These are phyloP conservation scores for Leccinum pachyderme DNA, from an alignment of 1,284 basidiomycete species.

Conservation along the genomic window DNA sequence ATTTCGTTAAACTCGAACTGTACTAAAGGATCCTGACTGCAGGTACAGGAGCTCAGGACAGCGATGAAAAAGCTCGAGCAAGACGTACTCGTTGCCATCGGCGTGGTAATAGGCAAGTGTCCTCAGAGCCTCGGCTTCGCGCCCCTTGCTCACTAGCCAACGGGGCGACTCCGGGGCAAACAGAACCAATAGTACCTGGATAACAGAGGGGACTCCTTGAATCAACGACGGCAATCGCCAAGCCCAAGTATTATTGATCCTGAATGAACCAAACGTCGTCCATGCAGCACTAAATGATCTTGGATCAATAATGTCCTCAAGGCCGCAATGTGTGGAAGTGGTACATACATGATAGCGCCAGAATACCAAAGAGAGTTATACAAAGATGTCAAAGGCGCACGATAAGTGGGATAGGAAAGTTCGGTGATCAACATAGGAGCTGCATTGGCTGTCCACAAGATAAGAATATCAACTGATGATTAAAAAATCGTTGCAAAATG, in stretches of 20 bases:
- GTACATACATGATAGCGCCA: slow-evolving; percentile 63
- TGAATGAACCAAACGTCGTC: slow-evolving; percentile 74
- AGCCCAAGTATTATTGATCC: slow-evolving; percentile 63
- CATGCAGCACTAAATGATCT: slow-evolving; percentile 56
- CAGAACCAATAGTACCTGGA: slow-evolving; percentile 60
- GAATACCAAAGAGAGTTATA: slow-evolving; percentile 82
- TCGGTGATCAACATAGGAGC: slow-evolving; percentile 78
- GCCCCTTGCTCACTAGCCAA: slow-evolving; percentile 67
- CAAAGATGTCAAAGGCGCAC: slow-evolving; percentile 66
- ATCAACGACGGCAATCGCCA: slow-evolving; percentile 75
- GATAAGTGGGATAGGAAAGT: slow-evolving; percentile 73
- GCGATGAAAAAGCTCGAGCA: slow-evolving; percentile 22
- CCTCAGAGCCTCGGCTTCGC: slow-evolving; percentile 57
- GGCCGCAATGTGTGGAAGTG: not conserved
- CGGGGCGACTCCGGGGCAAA: slow-evolving; percentile 72
- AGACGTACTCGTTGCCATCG: slow-evolving; percentile 56
- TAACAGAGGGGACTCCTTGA: slow-evolving; percentile 62
- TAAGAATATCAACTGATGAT: not conserved
- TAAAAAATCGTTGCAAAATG: slow-evolving; percentile 15
- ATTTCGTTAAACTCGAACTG: slow-evolving; percentile 77
- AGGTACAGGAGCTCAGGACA: slow-evolving; percentile 45
- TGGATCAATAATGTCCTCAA: not conserved
- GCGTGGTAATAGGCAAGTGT: slow-evolving; percentile 76
- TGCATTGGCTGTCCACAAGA: slow-evolving; percentile 45
- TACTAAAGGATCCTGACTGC: slow-evolving; percentile 69